phyloP scores from a whole-genome alignment of 305 asterid genomes.

The Fraxinus albicans region DNA sequence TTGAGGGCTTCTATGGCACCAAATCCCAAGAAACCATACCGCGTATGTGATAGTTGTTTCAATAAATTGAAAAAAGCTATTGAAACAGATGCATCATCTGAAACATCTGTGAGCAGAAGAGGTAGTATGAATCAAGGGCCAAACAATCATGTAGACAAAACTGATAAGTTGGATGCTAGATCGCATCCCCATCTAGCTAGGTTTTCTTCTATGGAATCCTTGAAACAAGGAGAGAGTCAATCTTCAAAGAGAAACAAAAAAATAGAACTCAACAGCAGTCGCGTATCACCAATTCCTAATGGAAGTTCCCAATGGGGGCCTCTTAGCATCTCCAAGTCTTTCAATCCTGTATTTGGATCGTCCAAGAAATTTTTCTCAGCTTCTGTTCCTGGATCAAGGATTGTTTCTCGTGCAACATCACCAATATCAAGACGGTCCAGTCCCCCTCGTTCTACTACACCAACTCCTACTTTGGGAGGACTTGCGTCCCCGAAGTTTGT shows the following conservation, averaged over 20 bases:
- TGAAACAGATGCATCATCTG: constrained; percentile 56
- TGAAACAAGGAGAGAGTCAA: constrained; percentile 60
- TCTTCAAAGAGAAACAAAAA: constrained; percentile 65
- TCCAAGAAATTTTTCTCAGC: constrained; percentile 83
- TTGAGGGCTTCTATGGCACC: constrained; percentile 88
- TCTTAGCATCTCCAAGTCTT: constrained; percentile 55
- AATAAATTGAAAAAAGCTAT: constrained; percentile 60
- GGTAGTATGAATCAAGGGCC: constrained; percentile 55
- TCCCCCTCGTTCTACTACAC: constrained; percentile 92
- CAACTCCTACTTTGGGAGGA: constrained; percentile 84
- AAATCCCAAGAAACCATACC: constrained; percentile 80
- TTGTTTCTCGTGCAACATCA: constrained; percentile 85
- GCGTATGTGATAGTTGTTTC: constrained; percentile 84
- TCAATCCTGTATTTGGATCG: constrained; percentile 69
- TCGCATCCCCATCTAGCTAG: constrained; percentile 62
- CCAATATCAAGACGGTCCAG: constrained; percentile 73
- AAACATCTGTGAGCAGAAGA: constrained; percentile 56
- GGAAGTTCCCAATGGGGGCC: constrained; percentile 67
- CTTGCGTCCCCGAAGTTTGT: constrained; percentile 68
- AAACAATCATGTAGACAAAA: constrained; percentile 46
- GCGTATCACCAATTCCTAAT: constrained; percentile 75
- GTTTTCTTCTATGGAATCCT: constrained; percentile 66
- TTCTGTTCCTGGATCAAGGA: constrained; percentile 90
- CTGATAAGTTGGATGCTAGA: constrained; percentile 48
- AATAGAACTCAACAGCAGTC: constrained; percentile 67